Conservation (phyloP, 352 stramenopile species). For the Albugo laibachii region DNA sequence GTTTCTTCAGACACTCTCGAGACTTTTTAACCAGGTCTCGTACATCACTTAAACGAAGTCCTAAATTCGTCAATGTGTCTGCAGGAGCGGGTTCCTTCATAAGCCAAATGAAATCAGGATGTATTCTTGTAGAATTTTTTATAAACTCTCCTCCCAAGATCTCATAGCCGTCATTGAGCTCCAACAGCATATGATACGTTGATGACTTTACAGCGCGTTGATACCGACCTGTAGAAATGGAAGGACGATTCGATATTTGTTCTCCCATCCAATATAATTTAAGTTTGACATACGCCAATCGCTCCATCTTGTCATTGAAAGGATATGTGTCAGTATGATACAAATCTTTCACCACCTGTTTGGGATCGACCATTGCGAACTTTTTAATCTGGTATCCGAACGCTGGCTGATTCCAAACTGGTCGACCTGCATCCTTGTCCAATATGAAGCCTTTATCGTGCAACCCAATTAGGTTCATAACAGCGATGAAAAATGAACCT, state of each 20-base stretch:
- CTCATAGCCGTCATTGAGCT: background rate
- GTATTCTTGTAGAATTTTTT: background rate
- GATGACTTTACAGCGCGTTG: background rate
- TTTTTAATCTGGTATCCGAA: background rate
- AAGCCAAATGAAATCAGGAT: constrained; percentile 1
- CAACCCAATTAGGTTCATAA: constrained; percentile 25
- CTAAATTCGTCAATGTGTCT: too few species aligned
- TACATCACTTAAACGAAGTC: too few species aligned
- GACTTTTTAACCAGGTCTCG: too few species aligned
- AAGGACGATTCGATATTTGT: background rate
- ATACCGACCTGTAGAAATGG: constrained; percentile 3
- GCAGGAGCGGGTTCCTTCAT: background rate
- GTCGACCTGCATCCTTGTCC: constrained; percentile 25
- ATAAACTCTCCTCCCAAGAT: background rate
- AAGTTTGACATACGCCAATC: constrained; percentile 6
- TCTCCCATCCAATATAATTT: constrained; percentile 7
- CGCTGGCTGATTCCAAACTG: constrained; percentile 45
- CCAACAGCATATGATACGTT: background rate
- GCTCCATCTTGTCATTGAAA: constrained; percentile 6
- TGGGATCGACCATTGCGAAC: background rate
- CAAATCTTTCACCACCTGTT: background rate
- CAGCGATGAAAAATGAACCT: constrained; percentile 32
- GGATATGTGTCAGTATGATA: constrained; percentile 1
- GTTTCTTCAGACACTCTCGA: too few species aligned
- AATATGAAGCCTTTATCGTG: constrained; percentile 28